Evolutionary conservation across 2,329 filamentous ascomycete genomes (phyloP).

Genomic region (Pleoardoris graminearum): DNA sequence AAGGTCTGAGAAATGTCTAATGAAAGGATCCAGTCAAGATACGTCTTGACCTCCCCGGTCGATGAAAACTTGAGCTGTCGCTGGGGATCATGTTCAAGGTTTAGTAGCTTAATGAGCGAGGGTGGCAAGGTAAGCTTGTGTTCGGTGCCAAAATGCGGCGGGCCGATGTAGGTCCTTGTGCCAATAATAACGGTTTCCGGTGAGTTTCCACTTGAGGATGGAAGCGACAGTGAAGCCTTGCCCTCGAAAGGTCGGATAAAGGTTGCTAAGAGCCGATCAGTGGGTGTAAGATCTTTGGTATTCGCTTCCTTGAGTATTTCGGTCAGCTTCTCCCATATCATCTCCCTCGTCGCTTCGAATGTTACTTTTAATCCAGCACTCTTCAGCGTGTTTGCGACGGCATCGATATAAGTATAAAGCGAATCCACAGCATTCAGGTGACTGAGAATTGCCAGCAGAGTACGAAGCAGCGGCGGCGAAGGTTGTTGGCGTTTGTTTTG

Average conservation of each 20-base stretch:
- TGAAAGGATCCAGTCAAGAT: constrained; percentile 40
- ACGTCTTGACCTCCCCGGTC: constrained; percentile 33
- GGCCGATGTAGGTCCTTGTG: constrained; percentile 39
- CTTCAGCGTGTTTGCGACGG: constrained; percentile 22
- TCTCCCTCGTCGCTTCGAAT: constrained; percentile 30
- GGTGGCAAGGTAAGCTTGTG: constrained; percentile 39
- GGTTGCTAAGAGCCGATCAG: constrained; percentile 36
- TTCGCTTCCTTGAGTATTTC: constrained; percentile 32
- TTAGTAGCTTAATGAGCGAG: constrained; percentile 32
- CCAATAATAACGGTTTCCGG: constrained; percentile 30
- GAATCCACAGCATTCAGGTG: constrained; percentile 49
- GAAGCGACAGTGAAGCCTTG: constrained; percentile 32
- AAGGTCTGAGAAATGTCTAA: constrained; percentile 36
- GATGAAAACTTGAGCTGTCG: constrained; percentile 35
- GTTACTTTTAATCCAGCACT: constrained; percentile 38
- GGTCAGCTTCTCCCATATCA: constrained; percentile 32
- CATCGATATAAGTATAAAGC: constrained; percentile 41
- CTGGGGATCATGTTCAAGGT: constrained; percentile 25
- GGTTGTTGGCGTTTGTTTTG: constrained; percentile 54
- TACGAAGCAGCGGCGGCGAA: constrained; percentile 62
- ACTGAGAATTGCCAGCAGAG: constrained; percentile 58
- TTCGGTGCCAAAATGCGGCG: constrained; percentile 42
- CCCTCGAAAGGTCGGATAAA: constrained; percentile 37
- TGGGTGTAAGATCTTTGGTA: constrained; percentile 32
- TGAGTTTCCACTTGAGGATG: constrained; percentile 22